phyloP scores from a whole-genome alignment of 805 yeast species.

The Teunomyces panamensis region DNA sequence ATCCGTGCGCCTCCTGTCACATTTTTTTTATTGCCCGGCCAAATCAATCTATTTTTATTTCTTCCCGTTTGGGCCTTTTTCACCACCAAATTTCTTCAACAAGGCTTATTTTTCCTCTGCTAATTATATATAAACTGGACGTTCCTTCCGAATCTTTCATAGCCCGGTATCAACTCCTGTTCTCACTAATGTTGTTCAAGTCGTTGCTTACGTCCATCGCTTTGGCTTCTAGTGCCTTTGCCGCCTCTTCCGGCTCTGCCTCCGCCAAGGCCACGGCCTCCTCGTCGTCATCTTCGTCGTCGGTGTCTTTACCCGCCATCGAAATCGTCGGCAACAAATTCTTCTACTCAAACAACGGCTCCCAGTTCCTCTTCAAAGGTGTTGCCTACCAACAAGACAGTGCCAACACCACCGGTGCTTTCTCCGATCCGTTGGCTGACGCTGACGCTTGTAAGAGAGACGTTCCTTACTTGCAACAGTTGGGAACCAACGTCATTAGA shows the following conservation, averaged over 20 bases:
- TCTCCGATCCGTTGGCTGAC: conserved; percentile 72
- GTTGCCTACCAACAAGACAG: conserved; percentile 77
- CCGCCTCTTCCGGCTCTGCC: conserved; percentile 14
- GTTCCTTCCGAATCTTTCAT: background rate
- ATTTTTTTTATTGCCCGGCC: background rate
- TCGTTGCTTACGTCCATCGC: conserved; percentile 36
- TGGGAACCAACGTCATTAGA: conserved; percentile 68
- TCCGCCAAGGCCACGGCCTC: conserved; percentile 10
- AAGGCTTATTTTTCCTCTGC: conserved; percentile 1
- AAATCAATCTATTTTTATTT: background rate
- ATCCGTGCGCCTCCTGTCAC: background rate
- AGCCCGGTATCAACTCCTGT: background rate
- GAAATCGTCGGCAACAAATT: conserved; percentile 77
- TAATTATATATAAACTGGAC: conserved; percentile 2
- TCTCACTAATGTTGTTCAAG: conserved; percentile 3
- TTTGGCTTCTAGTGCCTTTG: conserved; percentile 20
- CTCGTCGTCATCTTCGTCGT: conserved; percentile 10
- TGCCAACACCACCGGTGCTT: conserved; percentile 46
- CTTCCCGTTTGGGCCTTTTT: conserved; percentile 5
- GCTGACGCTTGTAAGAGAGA: conserved; percentile 63
- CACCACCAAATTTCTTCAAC: conserved; percentile 3
- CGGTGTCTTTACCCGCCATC: conserved; percentile 47
- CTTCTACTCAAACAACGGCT: conserved; percentile 71
- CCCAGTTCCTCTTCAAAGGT: conserved; percentile 76
- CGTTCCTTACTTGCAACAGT: conserved; percentile 61